Evolutionary conservation across 805 yeast genomes (phyloP).

Genomic region (Yamadazyma sp.): DNA sequence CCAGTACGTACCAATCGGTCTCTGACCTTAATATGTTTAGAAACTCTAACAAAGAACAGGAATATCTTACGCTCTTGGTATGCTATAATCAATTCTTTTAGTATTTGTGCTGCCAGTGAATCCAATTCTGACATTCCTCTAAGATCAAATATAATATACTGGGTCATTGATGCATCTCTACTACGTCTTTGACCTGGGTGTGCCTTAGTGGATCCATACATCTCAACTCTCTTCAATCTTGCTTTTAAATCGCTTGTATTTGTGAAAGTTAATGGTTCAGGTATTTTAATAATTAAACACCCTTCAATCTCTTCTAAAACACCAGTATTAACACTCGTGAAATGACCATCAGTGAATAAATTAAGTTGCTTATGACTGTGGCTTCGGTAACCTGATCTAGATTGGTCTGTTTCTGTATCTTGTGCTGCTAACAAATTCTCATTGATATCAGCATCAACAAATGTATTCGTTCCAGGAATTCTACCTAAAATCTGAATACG

Average conservation of each 20-base stretch:
- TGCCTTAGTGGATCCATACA: slow-evolving; percentile 41
- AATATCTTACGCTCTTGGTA: slow-evolving; percentile 30
- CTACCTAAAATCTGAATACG: slow-evolving; percentile 46
- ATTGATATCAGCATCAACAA: slow-evolving; percentile 38
- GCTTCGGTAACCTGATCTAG: slow-evolving; percentile 3
- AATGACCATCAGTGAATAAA: slow-evolving; percentile 32
- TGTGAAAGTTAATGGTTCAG: slow-evolving; percentile 43
- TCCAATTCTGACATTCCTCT: slow-evolving; percentile 42
- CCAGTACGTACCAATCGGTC: slow-evolving; percentile 29
- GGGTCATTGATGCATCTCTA: slow-evolving; percentile 36
- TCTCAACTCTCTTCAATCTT: slow-evolving; percentile 37
- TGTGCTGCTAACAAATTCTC: slow-evolving; percentile 7
- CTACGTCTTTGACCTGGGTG: slow-evolving; percentile 40
- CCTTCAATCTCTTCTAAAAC: slow-evolving; percentile 44
- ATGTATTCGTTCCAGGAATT: slow-evolving; percentile 37
- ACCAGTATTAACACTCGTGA: slow-evolving; percentile 32
- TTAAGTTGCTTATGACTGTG: slow-evolving; percentile 22
- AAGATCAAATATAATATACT: slow-evolving; percentile 39
- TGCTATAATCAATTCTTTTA: slow-evolving; percentile 24
- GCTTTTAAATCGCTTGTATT: slow-evolving; percentile 38
- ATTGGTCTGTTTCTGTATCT: slow-evolving; percentile 16
- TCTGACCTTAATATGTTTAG: slow-evolving; percentile 23
- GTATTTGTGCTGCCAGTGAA: slow-evolving; percentile 38
- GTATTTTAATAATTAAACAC: slow-evolving; percentile 40
- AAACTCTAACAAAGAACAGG: slow-evolving; percentile 35